Evolutionary conservation across 352 stramenopile species (phyloP).

Genomic region (Phytopythium vexans): DNA sequence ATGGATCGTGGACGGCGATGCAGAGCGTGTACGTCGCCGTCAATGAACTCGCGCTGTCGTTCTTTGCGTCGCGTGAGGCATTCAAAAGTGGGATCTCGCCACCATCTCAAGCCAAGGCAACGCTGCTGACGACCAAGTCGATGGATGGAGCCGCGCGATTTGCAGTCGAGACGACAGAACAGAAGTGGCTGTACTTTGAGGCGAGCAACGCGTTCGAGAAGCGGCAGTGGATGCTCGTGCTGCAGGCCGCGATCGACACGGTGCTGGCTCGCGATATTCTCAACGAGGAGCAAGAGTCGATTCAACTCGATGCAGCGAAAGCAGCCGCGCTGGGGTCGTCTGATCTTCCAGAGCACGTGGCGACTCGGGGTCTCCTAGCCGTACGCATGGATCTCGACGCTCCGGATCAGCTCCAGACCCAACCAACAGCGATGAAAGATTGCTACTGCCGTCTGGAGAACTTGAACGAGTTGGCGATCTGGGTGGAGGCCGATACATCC

Average conservation of each 20-base stretch:
- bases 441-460: slow-evolving; percentile 43
- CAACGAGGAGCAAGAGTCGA: slow-evolving; percentile 21
- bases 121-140: slow-evolving; percentile 27
- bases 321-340: too few species aligned
- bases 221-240: slow-evolving; percentile 41
- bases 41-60: slow-evolving; percentile 36
- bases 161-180: slow-evolving; percentile 49
- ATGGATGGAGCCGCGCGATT: slow-evolving; percentile 27
- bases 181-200: slow-evolving; percentile 46
- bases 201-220: slow-evolving; percentile 32
- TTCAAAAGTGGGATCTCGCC: slow-evolving; percentile 39
- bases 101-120: slow-evolving; percentile 14
- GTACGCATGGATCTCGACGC: slow-evolving; percentile 32
- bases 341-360: not conserved
- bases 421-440: slow-evolving; percentile 33
- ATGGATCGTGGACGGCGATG: slow-evolving; percentile 31
- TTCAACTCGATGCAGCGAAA: slow-evolving; percentile 8
- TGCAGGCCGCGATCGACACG: slow-evolving; percentile 50
- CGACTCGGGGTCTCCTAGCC: slow-evolving; percentile 23
- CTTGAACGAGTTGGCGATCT: slow-evolving; percentile 44
- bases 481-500: slow-evolving; percentile 17
- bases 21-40: slow-evolving; percentile 46
- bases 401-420: slow-evolving; percentile 18
- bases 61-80: slow-evolving; percentile 56
- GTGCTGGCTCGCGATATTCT: slow-evolving; percentile 43